A percentile compares a stretch with the other conserved stretches of the same genome.
Evolutionary conservation across 2,329 filamentous ascomycete genomes (phyloP).

Genomic region (Phoma herbarum): DNA sequence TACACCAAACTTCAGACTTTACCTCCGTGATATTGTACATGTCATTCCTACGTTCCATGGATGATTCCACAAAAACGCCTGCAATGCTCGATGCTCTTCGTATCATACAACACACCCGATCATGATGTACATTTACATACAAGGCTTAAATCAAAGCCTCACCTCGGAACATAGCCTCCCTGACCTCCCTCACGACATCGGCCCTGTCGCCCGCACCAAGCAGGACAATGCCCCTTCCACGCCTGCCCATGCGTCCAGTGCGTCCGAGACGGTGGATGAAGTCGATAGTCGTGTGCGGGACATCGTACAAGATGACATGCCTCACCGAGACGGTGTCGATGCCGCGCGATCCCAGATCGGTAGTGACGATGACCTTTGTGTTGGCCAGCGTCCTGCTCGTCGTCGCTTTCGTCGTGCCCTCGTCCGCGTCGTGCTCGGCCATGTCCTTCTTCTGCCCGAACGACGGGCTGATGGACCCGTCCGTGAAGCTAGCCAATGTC

Average conservation of each 20-base stretch:
- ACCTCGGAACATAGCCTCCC: constrained; percentile 71
- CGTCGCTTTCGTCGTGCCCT: background rate
- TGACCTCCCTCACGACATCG: constrained; percentile 90
- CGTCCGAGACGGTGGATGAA: constrained; percentile 96
- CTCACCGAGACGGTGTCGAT: constrained; percentile 93
- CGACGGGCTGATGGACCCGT: constrained; percentile 26
- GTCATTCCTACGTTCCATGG: too few species aligned
- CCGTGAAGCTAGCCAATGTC: constrained; percentile 74
- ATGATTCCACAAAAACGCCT: background rate
- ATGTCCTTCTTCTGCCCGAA: constrained; percentile 12
- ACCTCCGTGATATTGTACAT: background rate
- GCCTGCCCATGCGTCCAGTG: constrained; percentile 89
- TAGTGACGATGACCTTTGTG: constrained; percentile 91
- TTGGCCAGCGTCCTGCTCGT: constrained; percentile 67
- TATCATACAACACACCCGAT: background rate
- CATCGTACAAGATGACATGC: constrained; percentile 93
- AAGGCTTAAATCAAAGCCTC: constrained; percentile 57
- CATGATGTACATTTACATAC: background rate
- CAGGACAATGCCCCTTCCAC: constrained; percentile 88
- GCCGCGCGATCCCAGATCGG: constrained; percentile 88
- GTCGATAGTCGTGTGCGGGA: constrained; percentile 97
- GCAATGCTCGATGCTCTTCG: background rate
- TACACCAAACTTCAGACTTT: too few species aligned
- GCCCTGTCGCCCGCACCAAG: constrained; percentile 89
- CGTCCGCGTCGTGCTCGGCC: background rate